Evolutionary conservation across 345 rosid genomes (phyloP).

Genomic region (Eucalyptus globulus): DNA sequence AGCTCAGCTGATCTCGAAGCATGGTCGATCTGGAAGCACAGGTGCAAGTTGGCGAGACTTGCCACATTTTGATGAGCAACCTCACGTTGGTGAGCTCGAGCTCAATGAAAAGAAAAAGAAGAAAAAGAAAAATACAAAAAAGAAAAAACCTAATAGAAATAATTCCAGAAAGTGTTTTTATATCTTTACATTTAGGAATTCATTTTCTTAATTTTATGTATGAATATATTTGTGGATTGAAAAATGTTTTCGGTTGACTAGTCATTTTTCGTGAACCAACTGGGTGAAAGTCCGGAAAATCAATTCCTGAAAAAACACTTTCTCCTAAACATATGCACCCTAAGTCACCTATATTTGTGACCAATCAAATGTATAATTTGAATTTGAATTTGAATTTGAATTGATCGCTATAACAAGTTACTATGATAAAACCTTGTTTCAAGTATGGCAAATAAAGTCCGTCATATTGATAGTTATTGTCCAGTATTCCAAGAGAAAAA

Average conservation of each 20-base stretch:
- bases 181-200: too few relatives aligned
- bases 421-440: background rate
- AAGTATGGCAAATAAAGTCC: background rate
- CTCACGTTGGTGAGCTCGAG: background rate
- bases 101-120: background rate
- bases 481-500: background rate
- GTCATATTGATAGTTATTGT: background rate
- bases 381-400: background rate
- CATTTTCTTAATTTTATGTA: background rate
- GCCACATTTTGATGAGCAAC: background rate
- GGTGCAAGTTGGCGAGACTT: background rate
- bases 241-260: accelerated
- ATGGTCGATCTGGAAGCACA: too few relatives aligned
- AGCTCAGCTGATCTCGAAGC: background rate
- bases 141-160: too few relatives aligned
- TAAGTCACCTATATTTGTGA: background rate
- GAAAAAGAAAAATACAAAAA: too few relatives aligned
- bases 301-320: too few relatives aligned
- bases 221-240: too few relatives aligned
- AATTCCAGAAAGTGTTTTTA: too few relatives aligned
- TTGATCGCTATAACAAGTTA: background rate
- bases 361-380: background rate
- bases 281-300: accelerated
- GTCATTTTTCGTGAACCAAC: accelerated
- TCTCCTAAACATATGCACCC: too few relatives aligned